Evolutionary conservation across 1,139 yeast species (phyloP).

Genomic region (Candida dubliniensis): DNA sequence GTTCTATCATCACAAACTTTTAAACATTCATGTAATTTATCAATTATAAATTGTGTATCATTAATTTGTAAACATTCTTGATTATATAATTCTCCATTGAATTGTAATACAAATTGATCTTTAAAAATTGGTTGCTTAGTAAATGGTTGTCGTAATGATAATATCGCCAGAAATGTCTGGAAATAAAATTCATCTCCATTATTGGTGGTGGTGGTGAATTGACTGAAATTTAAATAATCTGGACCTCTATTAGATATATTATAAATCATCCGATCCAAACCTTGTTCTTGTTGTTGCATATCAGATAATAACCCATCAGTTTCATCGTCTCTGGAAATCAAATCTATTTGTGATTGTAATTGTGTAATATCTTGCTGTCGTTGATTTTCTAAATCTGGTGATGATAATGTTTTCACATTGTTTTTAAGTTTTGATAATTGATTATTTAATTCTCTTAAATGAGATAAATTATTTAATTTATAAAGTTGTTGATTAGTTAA

Average conservation of each 20-base stretch:
- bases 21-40: constrained; percentile 19
- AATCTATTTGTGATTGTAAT: constrained; percentile 18
- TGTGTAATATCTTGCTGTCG: constrained; percentile 13
- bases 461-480: constrained; percentile 28
- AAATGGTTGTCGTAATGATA: constrained; percentile 77
- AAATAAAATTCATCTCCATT: constrained; percentile 13
- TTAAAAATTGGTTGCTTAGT: constrained; percentile 61
- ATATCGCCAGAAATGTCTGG: constrained; percentile 63
- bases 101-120: constrained; percentile 51
- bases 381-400: too few species aligned
- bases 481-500: constrained; percentile 23
- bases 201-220: constrained; percentile 11
- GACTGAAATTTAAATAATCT: constrained; percentile 33
- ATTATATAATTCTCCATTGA: constrained; percentile 87
- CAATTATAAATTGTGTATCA: constrained; percentile 34
- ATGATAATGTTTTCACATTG: constrained; percentile 22
- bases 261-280: constrained; percentile 30
- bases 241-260: constrained; percentile 56
- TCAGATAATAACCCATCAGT: too few species aligned
- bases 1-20: constrained; percentile 12
- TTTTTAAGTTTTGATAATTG: constrained; percentile 28
- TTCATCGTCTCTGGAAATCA: constrained; percentile 16
- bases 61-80: constrained; percentile 41
- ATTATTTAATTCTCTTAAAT: constrained; percentile 23
- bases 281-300: too few species aligned